Conservation (phyloP, 2,329 filamentous ascomycete genomes). For the Venturia asperata region DNA sequence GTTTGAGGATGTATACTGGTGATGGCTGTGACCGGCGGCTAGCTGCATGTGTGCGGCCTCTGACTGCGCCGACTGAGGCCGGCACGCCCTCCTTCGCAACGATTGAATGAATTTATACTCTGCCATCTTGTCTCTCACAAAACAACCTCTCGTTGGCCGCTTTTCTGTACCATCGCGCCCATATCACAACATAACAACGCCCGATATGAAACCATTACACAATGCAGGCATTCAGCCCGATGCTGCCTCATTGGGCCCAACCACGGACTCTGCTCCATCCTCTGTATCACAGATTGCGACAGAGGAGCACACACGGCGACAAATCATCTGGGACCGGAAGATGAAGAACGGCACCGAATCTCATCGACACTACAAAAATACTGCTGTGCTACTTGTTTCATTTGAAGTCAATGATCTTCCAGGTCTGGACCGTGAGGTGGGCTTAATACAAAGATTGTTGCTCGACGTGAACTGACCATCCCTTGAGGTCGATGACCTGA, state of each 20-base stretch:
- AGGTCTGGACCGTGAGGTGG: neutral
- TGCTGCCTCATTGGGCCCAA: neutral
- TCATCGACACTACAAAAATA: neutral
- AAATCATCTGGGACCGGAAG: slow-evolving; percentile 7
- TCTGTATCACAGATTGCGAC: neutral
- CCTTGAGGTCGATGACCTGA: slow-evolving; percentile 7
- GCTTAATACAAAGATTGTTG: neutral
- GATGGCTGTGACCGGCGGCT: neutral
- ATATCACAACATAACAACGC: neutral
- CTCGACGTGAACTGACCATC: neutral
- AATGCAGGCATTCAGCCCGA: neutral
- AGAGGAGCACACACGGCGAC: neutral
- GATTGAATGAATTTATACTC: neutral
- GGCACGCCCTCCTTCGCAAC: too few species aligned
- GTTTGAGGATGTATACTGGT: neutral
- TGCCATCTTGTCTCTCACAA: neutral
- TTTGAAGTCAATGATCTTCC: neutral
- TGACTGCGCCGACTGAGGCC: neutral
- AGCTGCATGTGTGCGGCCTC: neutral
- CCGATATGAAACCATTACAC: neutral
- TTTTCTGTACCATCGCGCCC: neutral
- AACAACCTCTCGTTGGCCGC: neutral
- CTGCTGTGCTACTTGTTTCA: slow-evolving; percentile 11
- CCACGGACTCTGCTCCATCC: neutral
- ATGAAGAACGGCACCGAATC: neutral